Conservation (phyloP, 2,329 filamentous ascomycete species). For the Fusarium sp. region DNA sequence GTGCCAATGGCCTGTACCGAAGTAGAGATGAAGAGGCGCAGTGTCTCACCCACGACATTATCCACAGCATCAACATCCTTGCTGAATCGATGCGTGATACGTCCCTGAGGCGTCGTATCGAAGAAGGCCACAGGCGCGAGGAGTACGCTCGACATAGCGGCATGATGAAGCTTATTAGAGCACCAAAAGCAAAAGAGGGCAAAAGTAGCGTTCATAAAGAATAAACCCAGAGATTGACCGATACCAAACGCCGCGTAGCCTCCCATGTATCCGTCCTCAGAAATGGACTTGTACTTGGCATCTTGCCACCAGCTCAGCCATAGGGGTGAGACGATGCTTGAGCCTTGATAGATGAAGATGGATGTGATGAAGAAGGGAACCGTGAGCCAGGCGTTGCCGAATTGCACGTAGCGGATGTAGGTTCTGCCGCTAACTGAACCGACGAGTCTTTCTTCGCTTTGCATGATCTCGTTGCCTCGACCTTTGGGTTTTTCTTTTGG, state of each 20-base stretch:
- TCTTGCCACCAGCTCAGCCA: conserved; percentile 31
- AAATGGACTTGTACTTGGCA: conserved; percentile 7
- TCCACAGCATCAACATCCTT: conserved; percentile 27
- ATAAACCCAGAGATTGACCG: conserved; percentile 14
- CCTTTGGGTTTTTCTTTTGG: not conserved
- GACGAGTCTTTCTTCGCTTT: conserved; percentile 18
- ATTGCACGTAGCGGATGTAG: conserved; percentile 20
- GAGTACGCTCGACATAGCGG: conserved; percentile 4
- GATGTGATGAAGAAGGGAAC: conserved; percentile 9
- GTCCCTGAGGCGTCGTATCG: conserved; percentile 20
- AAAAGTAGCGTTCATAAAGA: conserved; percentile 18
- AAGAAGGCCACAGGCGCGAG: conserved; percentile 18
- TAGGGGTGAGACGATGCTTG: conserved; percentile 19
- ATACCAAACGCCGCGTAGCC: conserved; percentile 18
- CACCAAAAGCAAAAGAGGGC: conserved; percentile 29
- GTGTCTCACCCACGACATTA: conserved; percentile 17
- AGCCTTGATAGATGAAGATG: conserved; percentile 17
- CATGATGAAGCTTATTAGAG: conserved; percentile 24
- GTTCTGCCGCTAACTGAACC: conserved; percentile 22
- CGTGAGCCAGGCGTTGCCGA: conserved; percentile 20
- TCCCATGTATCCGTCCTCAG: conserved; percentile 23
- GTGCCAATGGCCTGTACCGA: conserved; percentile 19
- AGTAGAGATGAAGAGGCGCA: conserved; percentile 19
- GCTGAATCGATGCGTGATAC: conserved; percentile 24
- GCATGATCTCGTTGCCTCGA: conserved; percentile 26